Percentiles rank a stretch among this genome's conserved stretches.
These are phyloP conservation scores for Annona cherimola DNA, from an alignment of 164 flowering plant species.

Conservation along the genomic window DNA sequence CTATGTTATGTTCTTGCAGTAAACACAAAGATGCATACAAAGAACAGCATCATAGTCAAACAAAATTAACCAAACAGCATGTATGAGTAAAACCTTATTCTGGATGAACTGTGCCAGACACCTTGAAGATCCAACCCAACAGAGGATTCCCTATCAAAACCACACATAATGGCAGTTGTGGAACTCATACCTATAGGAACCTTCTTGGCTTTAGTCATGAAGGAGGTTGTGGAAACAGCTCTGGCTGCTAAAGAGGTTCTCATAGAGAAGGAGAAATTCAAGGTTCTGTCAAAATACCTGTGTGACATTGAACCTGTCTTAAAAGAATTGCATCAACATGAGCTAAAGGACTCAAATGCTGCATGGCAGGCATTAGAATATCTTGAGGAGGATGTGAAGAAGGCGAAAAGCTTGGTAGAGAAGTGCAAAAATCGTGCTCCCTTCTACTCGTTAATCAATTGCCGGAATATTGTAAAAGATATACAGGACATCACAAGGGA, in stretches of 20 bases:
- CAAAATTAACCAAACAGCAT: too few species aligned
- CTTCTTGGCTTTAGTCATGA: conserved; percentile 43
- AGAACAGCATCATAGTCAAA: too few species aligned
- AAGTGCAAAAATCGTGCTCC: conserved; percentile 58
- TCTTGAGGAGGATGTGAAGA: conserved; percentile 52
- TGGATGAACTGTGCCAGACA: too few species aligned
- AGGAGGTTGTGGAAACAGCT: conserved; percentile 55
- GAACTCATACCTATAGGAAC: conserved; percentile 69
- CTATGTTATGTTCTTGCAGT: too few species aligned
- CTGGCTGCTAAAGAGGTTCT: conserved; percentile 60
- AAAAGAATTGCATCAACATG: conserved; percentile 42
- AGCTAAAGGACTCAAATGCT: conserved; percentile 54
- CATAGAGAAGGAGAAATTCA: conserved; percentile 62
- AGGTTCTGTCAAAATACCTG: conserved; percentile 48
- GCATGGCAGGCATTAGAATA: conserved; percentile 47
- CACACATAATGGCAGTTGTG: conserved; percentile 14
- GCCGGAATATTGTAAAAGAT: conserved; percentile 58
- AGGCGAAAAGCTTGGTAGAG: conserved; percentile 52
- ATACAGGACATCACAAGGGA: conserved; percentile 56
- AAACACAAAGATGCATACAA: too few species aligned
- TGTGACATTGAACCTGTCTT: conserved; percentile 54
- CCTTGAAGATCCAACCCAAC: neutral
- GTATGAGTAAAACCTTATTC: too few species aligned
- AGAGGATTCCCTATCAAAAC: neutral
- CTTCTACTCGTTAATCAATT: conserved; percentile 53